These are phyloP conservation scores for Leishmania tropica DNA, from an alignment of 208 protist species.

Conservation along the genomic window DNA sequence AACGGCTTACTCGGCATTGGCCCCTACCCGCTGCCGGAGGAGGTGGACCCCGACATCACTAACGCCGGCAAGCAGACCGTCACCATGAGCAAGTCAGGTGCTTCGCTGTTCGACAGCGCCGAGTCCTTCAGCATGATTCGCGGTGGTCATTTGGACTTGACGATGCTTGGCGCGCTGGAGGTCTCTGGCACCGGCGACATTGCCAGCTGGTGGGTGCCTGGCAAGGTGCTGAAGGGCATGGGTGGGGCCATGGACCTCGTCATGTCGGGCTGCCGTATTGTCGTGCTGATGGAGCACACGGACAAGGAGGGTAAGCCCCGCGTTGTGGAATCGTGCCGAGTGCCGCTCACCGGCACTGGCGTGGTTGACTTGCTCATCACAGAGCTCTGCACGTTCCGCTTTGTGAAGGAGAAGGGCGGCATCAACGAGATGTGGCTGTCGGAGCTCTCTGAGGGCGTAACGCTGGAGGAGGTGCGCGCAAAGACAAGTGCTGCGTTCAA, in stretches of 20 bases:
- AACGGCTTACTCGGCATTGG: slow-evolving; percentile 89
- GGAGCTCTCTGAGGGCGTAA: slow-evolving; percentile 75
- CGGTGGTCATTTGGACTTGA: slow-evolving; percentile 91
- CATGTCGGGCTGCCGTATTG: slow-evolving; percentile 53
- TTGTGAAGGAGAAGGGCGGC: slow-evolving; percentile 24
- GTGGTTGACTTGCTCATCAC: slow-evolving; percentile 92
- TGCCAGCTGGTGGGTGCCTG: slow-evolving; percentile 96
- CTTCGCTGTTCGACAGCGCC: slow-evolving; percentile 70
- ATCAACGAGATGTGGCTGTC: slow-evolving; percentile 50
- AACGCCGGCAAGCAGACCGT: slow-evolving; percentile 96
- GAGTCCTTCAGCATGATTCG: slow-evolving; percentile 97
- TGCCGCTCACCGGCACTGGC: slow-evolving; percentile 82
- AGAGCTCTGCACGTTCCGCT: slow-evolving; percentile 91
- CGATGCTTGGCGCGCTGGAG: slow-evolving; percentile 93
- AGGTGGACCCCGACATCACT: slow-evolving; percentile 92
- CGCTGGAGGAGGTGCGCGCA: slow-evolving; percentile 72
- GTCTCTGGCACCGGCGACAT: slow-evolving; percentile 89
- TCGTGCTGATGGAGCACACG: slow-evolving; percentile 95
- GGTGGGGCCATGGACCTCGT: slow-evolving; percentile 94
- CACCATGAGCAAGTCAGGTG: slow-evolving; percentile 65
- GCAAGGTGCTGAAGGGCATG: slow-evolving; percentile 95
- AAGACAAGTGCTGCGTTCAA: slow-evolving; percentile 49
- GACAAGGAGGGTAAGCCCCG: slow-evolving; percentile 79
- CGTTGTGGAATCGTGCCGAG: slow-evolving; percentile 74
- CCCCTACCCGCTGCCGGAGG: slow-evolving; percentile 75